Evolutionary conservation across 2,329 filamentous ascomycete species (phyloP), one percentile per base, ranked within the genome.

Genomic region (Diaporthe sp.): DNA sequence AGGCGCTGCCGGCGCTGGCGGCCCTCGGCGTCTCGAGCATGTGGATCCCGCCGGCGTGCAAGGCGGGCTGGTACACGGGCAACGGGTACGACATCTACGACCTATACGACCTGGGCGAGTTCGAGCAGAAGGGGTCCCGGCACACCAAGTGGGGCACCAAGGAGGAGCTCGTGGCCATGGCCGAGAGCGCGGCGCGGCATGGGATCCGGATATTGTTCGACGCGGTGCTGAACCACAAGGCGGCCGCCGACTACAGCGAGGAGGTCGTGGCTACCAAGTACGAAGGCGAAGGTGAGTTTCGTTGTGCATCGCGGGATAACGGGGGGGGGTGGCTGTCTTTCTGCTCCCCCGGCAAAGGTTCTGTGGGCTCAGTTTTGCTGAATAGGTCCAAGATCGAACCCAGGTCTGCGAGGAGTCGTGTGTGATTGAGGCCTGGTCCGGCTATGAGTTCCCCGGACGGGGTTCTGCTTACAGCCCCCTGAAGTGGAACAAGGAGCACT

Each of bases 41-140:
- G 44, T 94, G 93, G 92, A 88, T 94, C 8, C 93, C 93, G 0
- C 93, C 93, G 0, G 93, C 90, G 28, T 94, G 92, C 83, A 95
- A 94, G 84, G 92, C 90, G 0, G 90, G 90, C 75, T 87, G 87
- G 42, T 87, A 88, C 0, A 83, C 87, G 39, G 90, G 92, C 28
- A 94, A 94, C 79, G 93, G 93, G 7, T 93, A 93, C 78, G 92
- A 93, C 81, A 87, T 91, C 77, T 94, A 77, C 80, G 93, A 94
- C 80, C 83, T 95, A 19, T 94, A 92, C 79, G 92, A 94, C 77
- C 83, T 93, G 3, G 93, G 93, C 44, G 93, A 95, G 80, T 95
- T 94, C 79, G 90, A 94, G 57, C 92, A 94, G 80, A 94, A 94
- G 81, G 92, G 91, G 25, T 82, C 85, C 0, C 84, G 84, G 7